Base-by-base conservation (phyloP, 352 stramenopile genomes). In the Pythium monospermum region DNA sequence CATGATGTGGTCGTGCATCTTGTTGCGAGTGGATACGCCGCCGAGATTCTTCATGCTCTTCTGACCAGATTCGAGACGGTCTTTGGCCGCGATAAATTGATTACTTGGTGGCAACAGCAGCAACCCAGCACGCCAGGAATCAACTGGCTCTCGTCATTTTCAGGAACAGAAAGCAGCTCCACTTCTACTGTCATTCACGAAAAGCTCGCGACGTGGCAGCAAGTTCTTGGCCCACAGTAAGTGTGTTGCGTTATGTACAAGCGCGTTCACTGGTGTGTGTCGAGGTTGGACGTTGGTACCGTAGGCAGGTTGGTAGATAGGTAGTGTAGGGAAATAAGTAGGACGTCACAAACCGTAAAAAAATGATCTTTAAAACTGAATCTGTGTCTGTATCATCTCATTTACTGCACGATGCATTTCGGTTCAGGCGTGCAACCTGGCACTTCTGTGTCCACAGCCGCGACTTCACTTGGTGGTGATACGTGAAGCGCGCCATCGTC, bases 361-460 rank as follows among this genome's bases (percentile, higher is more conserved):
- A n/a, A n/a, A n/a, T n/a, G n/a, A n/a, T n/a, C n/a, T n/a, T n/a
- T n/a, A n/a, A n/a, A n/a, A n/a, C n/a, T n/a, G n/a, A n/a, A n/a
- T n/a, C n/a, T n/a, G n/a, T n/a, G n/a, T n/a, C n/a, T n/a, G n/a
- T n/a, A n/a, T n/a, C n/a, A n/a, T n/a, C n/a, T n/a, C n/a, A n/a
- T n/a, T n/a, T 59, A 87, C 66, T 69, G 46, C 19, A 72, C 41
- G 30, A 44, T 25, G 36, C 68, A 77, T 21, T 68, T 67, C 16
- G 75, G 70, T 43, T 91, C 68, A 2, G 84, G 82, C 11, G 76
- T 75, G 58, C 84, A 94, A 15, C 84, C 79, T 2, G 84, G 84
- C 28, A 94, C 84, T 50, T 94, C 82, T 1, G 84, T 94, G 52
- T 94, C 84, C n/a, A 94, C 84, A 0, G 82, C 84, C 0, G 83